phyloP scores from a whole-genome alignment of 2,329 filamentous ascomycete species.

The Akanthomyces lecanii region DNA sequence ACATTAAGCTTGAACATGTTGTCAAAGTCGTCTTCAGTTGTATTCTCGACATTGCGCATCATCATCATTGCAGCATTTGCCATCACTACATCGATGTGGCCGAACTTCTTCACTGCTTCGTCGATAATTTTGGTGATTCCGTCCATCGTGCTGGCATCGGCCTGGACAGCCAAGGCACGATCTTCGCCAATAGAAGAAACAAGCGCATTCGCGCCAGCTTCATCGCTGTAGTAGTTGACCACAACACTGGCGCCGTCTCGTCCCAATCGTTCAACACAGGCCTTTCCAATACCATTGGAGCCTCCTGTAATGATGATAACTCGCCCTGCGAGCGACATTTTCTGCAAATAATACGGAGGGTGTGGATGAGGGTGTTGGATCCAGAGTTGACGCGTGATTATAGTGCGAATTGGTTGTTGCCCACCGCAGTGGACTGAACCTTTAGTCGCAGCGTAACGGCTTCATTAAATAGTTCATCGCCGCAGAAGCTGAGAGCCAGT shows the following conservation, averaged over 20 bases:
- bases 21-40: constrained; percentile 50
- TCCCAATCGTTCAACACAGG: constrained; percentile 53
- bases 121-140: constrained; percentile 48
- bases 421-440: neutral
- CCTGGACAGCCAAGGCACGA: constrained; percentile 50
- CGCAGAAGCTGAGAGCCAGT: neutral
- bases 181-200: constrained; percentile 44
- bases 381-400: neutral
- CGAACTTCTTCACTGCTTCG: constrained; percentile 45
- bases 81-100: constrained; percentile 55
- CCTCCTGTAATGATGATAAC: constrained; percentile 49
- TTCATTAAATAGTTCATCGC: neutral
- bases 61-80: constrained; percentile 51
- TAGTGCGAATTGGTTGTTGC: neutral
- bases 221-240: constrained; percentile 50
- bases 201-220: constrained; percentile 43
- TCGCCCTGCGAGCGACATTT: constrained; percentile 34
- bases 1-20: constrained; percentile 48
- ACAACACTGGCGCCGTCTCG: constrained; percentile 53
- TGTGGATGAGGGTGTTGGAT: neutral
- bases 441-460: neutral
- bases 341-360: neutral
- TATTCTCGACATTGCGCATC: constrained; percentile 45
- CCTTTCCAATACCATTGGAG: constrained; percentile 57
- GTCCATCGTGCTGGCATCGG: constrained; percentile 44